phyloP scores from a whole-genome alignment of 805 yeast genomes.

The Hagleromyces aurorensis region DNA sequence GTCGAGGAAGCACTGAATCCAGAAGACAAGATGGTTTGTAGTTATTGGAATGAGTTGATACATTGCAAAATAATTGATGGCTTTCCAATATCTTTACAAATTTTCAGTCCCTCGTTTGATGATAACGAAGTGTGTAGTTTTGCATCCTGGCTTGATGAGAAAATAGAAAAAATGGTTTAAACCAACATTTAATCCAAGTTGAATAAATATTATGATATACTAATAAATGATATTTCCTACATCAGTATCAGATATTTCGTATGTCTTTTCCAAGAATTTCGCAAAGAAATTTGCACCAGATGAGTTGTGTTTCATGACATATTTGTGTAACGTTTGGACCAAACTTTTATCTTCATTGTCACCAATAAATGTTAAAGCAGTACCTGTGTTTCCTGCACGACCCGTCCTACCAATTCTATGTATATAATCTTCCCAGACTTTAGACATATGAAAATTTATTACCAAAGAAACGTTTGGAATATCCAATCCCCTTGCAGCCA shows the following conservation, averaged over 20 bases:
- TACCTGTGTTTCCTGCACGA: conserved; percentile 80
- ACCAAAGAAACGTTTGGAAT: conserved; percentile 82
- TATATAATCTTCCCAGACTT: conserved; percentile 70
- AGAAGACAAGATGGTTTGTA: conserved; percentile 9
- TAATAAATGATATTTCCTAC: neutral
- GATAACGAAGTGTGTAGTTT: conserved; percentile 13
- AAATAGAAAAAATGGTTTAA: conserved; percentile 1
- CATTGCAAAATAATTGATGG: conserved; percentile 6
- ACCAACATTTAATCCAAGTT: no score
- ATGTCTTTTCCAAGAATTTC: conserved; percentile 8
- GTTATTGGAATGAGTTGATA: conserved; percentile 11
- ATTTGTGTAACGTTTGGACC: conserved; percentile 35
- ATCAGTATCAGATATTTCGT: conserved; percentile 13
- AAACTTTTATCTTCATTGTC: conserved; percentile 45
- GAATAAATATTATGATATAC: no score
- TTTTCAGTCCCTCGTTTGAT: conserved; percentile 11
- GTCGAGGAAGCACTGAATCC: conserved; percentile 5
- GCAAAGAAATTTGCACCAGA: conserved; percentile 15
- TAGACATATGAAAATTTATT: conserved; percentile 78
- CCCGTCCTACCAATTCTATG: conserved; percentile 97
- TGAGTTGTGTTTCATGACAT: conserved; percentile 33
- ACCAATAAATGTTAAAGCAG: conserved; percentile 64
- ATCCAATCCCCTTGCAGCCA: conserved; percentile 94
- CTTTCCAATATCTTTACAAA: conserved; percentile 13
- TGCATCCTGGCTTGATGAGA: conserved; percentile 9